phyloP scores from a whole-genome alignment of 345 rosid species.

The Hypericum androsaemum region DNA sequence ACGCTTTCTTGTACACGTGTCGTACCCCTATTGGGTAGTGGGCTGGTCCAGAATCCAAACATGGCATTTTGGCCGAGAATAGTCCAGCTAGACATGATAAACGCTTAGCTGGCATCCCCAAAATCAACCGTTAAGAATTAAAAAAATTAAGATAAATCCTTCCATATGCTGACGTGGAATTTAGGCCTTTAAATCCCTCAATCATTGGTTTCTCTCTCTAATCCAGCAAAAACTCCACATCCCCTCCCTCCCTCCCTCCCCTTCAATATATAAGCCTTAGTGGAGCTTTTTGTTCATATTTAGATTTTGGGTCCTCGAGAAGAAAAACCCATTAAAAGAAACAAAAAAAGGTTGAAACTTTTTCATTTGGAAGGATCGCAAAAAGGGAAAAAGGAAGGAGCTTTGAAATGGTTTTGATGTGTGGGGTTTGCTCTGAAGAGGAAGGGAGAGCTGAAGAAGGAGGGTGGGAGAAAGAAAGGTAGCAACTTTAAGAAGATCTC shows the following conservation, averaged over 20 bases:
- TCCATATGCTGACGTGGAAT: conserved; percentile 36
- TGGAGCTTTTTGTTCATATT: conserved; percentile 12
- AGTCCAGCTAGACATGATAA: background rate
- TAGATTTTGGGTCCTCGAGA: conserved; percentile 10
- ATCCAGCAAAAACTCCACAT: conserved; percentile 10
- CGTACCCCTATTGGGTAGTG: no score
- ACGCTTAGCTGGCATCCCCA: conserved; percentile 42
- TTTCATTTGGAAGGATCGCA: background rate
- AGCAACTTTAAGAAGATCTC: conserved; percentile 18
- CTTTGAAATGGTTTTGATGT: conserved; percentile 53
- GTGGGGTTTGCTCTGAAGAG: conserved; percentile 38
- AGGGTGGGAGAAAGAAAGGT: conserved; percentile 80
- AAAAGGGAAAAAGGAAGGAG: conserved; percentile 5
- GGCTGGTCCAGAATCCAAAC: no score
- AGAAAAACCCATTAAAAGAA: conserved; percentile 3
- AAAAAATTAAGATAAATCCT: conserved; percentile 6
- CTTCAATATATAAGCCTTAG: conserved; percentile 4
- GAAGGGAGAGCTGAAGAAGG: conserved; percentile 58
- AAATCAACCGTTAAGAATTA: conserved; percentile 48
- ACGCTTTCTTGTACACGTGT: no score
- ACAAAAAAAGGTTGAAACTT: background rate
- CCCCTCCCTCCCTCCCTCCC: conserved; percentile 6
- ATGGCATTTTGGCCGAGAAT: no score
- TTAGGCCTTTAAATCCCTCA: conserved; percentile 31
- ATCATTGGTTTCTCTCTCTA: conserved; percentile 50